Conservation (phyloP, 1,284 basidiomycete genomes). For the Jaminaea rosea region DNA sequence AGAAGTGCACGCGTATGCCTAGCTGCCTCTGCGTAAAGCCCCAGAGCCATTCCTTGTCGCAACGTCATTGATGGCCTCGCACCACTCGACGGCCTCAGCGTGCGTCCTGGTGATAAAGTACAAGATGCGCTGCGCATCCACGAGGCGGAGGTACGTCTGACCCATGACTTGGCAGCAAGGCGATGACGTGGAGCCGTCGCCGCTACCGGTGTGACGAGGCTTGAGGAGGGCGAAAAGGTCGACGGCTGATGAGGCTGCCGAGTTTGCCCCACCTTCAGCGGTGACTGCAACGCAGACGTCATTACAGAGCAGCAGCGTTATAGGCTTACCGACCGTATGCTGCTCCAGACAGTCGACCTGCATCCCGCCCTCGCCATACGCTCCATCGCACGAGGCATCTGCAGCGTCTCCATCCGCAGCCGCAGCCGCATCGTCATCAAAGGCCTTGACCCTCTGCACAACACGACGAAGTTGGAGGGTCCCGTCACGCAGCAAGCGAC, state of each 20-base stretch:
- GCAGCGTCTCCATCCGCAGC: background rate
- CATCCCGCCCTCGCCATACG: slow-evolving; percentile 47
- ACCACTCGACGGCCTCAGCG: background rate
- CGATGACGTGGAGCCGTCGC: slow-evolving; percentile 7
- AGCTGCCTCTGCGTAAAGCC: too few relatives aligned
- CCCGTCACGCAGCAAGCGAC: slow-evolving; percentile 59
- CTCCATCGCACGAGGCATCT: background rate
- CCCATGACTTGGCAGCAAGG: slow-evolving; percentile 17
- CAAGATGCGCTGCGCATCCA: slow-evolving; percentile 12
- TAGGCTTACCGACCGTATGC: slow-evolving; percentile 16
- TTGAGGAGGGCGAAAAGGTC: slow-evolving; percentile 11
- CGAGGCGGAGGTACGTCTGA: slow-evolving; percentile 21
- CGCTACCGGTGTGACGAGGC: background rate
- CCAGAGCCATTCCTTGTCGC: too few relatives aligned
- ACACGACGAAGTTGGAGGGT: slow-evolving; percentile 70
- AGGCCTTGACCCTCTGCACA: slow-evolving; percentile 76
- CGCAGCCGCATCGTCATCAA: slow-evolving; percentile 24
- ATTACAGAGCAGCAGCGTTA: slow-evolving; percentile 64
- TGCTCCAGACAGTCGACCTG: slow-evolving; percentile 78
- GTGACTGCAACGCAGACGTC: slow-evolving; percentile 79
- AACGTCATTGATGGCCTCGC: slow-evolving; percentile 1
- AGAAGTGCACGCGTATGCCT: too few relatives aligned
- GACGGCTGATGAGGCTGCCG: slow-evolving; percentile 2
- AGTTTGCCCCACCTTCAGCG: background rate
- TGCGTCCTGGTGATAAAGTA: background rate